Evolutionary conservation across 495 filamentous ascomycete species (phyloP), one percentile per base, ranked within the genome.

Genomic region (Parachaetomium inaequale): DNA sequence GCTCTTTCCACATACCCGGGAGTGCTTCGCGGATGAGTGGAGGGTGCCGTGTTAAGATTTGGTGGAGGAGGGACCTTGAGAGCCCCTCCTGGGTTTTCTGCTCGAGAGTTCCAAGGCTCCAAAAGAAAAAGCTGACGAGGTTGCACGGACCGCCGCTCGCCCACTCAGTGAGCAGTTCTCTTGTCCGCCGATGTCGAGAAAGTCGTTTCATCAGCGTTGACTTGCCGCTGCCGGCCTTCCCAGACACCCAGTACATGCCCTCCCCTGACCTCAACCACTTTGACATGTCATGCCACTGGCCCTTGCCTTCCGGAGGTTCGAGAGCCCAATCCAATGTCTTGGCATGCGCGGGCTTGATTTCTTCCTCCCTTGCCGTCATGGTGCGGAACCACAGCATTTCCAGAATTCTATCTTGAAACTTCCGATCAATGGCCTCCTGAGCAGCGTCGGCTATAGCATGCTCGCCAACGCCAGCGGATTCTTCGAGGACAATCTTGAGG

Each of bases 161-260:
- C 47, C 47, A 50, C 25, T 50, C 47, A 0, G 25, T 1, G 19
- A 50, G 47, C 3, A 50, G 47, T 0, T 50, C 25, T 50, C 15
- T 17, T 15, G 47, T 50, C 3, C 26, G 47, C 47, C 1, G 12
- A 19, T 31, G 47, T 2, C 17, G 47, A 4, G 17, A 12, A 7
- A 50, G 47, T 15, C 47, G 47, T 29, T 50, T 50, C 49, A 29
- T 51, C 28, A 51, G 15, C 14, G 49, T 31, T 19, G 49, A 51
- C 49, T 51, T 51, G 49, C 49, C 49, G 26, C 49, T 51, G 28
- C 49, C 49, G 5, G 49, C 49, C 14, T 51, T 51, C 4, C 49
- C 49, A 10, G 28, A 51, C 28, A 51, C 49, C 49, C 49, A 51
- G 28, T 51, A 51, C 4, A 51, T 51, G 2, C 28, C 28, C 4